Evolutionary conservation across 2,329 filamentous ascomycete genomes (phyloP).

Genomic region (Fusarium sp.): DNA sequence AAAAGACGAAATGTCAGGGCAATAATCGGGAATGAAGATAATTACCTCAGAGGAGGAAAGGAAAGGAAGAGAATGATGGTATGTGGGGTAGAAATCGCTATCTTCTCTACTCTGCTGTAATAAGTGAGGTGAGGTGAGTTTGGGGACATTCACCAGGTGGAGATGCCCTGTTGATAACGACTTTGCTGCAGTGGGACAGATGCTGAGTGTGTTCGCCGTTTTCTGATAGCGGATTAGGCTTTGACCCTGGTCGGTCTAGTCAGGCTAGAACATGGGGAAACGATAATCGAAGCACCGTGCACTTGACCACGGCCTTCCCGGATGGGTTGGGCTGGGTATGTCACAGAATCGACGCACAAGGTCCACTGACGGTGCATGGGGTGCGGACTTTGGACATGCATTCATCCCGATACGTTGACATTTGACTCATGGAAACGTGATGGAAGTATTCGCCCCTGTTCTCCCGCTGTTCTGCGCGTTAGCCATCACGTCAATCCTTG

Average conservation of each 20-base stretch:
- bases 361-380: background rate
- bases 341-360: background rate
- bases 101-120: background rate
- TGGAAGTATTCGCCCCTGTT: background rate
- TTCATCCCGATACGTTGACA: background rate
- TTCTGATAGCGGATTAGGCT: background rate
- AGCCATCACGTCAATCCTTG: background rate
- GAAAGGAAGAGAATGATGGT: background rate
- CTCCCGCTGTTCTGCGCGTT: background rate
- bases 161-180: slow-evolving; percentile 8
- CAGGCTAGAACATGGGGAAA: background rate
- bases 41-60: background rate
- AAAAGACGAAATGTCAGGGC: background rate
- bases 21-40: background rate
- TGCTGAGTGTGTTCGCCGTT: background rate
- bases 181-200: background rate
- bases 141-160: background rate
- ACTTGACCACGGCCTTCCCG: background rate
- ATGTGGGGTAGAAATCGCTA: background rate
- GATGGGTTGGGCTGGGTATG: background rate
- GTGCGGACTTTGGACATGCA: background rate
- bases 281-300: background rate
- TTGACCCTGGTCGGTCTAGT: background rate
- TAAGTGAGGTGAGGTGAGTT: background rate
- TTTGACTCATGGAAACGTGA: background rate